Percentiles rank a stretch among this genome's conserved stretches.
Evolutionary conservation across 164 flowering plant genomes (phyloP).

Genomic region (Piper betle): DNA sequence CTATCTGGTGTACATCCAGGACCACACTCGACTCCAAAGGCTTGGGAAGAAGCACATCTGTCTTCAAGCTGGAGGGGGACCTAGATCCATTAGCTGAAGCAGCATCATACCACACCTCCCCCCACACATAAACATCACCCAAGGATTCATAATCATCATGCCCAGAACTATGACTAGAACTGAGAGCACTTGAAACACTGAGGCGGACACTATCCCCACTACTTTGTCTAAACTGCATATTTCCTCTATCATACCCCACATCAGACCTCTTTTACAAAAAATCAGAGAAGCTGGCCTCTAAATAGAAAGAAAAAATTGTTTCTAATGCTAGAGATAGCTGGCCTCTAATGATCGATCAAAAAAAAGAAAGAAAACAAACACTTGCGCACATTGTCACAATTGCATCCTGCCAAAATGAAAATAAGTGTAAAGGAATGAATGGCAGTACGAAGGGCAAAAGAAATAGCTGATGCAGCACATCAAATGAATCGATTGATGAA

Average conservation of each 20-base stretch:
- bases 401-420: slow-evolving; percentile 15
- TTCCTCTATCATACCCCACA: slow-evolving; percentile 52
- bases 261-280: slow-evolving; percentile 41
- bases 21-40: slow-evolving; percentile 72
- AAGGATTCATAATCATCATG: slow-evolving; percentile 85
- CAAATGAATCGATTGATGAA: too few species aligned
- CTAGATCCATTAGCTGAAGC: slow-evolving; percentile 25
- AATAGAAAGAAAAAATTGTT: slow-evolving; percentile 15
- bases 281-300: slow-evolving; percentile 27
- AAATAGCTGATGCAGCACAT: too few species aligned
- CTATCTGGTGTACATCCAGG: slow-evolving; percentile 74
- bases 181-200: slow-evolving; percentile 19
- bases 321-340: slow-evolving; percentile 23
- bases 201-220: slow-evolving; percentile 60
- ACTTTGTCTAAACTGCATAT: slow-evolving; percentile 74
- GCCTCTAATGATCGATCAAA: slow-evolving; percentile 34
- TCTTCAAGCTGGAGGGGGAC: slow-evolving; percentile 16
- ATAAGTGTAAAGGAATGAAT: too few species aligned
- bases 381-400: slow-evolving; percentile 22
- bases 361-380: slow-evolving; percentile 14
- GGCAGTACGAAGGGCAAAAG: too few species aligned
- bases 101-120: slow-evolving; percentile 68
- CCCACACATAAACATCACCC: slow-evolving; percentile 93
- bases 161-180: slow-evolving; percentile 79
- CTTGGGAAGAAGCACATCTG: slow-evolving; percentile 63